Base-by-base conservation (phyloP, 1,139 yeast genomes). In the Hemisphaericaspora subhashii region DNA sequence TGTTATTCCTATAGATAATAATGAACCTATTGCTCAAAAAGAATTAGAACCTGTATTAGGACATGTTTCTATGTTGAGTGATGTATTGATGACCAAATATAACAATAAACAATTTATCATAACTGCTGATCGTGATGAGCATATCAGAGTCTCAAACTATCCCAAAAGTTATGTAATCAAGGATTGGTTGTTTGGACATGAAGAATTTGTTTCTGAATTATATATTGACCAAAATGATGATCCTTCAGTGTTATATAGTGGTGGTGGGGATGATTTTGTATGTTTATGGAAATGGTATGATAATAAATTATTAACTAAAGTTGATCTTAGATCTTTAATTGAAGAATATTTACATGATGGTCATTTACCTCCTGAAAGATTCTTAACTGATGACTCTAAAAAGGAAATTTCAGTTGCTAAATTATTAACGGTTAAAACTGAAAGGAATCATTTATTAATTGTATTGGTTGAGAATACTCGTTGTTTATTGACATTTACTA, bases 41-140 rank as follows among this genome's bases (percentile, higher is more conserved):
- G 48, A 62, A 3, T 54, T 78, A 40, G 63, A 58, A 31, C 97
- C 98, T 2, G 73, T 90, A 7, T 68, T 90, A 43, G 99, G 99
- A 3, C 99, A 94, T 62, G 98, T 94, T 3, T 90, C 98, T 3
- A 88, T 94, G 96, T 74, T 94, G 47, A 86, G 95, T 18, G 89
- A 83, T 49, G 74, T 88, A 8, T 46, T 63, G 26, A 68, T 78
- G 13, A 63, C 79, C 14, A 68, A 68, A 3, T 61, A 66, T 29
- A 57, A 68, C 34, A 74, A 69, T 16, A 69, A 75, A 41, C 74
- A 77, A 47, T 86, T 66, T 46, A 61, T 90, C 16, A 71, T 92
- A 43, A 83, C 95, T 2, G 83, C 92, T 29, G 99, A 94, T 61
- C 77, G 98, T 63, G 99, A 94, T 60, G 99, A 94, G 61, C 99